Evolutionary conservation across 257 asterid genomes (phyloP), one percentile per base, ranked within the genome.

Genomic region (Petrea volubilis): DNA sequence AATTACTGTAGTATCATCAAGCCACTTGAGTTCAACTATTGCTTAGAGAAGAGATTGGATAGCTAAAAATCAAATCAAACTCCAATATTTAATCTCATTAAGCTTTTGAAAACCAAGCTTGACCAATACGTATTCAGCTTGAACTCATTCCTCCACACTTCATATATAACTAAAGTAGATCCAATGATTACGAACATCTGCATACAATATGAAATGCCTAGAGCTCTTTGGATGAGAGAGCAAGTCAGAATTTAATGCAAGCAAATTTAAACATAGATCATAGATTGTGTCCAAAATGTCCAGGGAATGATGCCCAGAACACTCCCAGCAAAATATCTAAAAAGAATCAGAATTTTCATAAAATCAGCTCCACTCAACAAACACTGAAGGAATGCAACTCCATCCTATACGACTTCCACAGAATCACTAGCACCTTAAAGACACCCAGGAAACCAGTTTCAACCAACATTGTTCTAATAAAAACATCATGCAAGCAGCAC

Each of bases 391-490:
- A 69, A 57, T 55, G 29, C 58, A 43, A 56, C 55, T 53, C 53
- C 53, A n/a, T 25, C 21, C 28, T 12, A 44, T n/a, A 57, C 14
- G 23, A 40, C 24, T 57, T 41, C 41, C 71, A 67, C 6, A 23
- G 40, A 64, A 38, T 28, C 24, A 38, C 20, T 68, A 60, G 17
- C 62, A 56, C 36, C 60, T 40, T 29, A 17, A 25, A 21, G 49
- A 21, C 51, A 64, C 55, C 63, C 44, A 21, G 38, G 72, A 62
- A 71, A 68, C 58, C 43, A 52, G 52, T 60, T 67, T 43, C 64
- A 50, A 21, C 9, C 58, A 18, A 72, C 67, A 31, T 53, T 23
- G 29, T 27, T 25, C 17, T 68, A 33, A 60, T 50, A 20, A 40
- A 41, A 53, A 50, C 34, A 31, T 21, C 6, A 60, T 51, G 60